phyloP scores from a whole-genome alignment of 441 rosid genomes.

The Gossypium schwendimanii region DNA sequence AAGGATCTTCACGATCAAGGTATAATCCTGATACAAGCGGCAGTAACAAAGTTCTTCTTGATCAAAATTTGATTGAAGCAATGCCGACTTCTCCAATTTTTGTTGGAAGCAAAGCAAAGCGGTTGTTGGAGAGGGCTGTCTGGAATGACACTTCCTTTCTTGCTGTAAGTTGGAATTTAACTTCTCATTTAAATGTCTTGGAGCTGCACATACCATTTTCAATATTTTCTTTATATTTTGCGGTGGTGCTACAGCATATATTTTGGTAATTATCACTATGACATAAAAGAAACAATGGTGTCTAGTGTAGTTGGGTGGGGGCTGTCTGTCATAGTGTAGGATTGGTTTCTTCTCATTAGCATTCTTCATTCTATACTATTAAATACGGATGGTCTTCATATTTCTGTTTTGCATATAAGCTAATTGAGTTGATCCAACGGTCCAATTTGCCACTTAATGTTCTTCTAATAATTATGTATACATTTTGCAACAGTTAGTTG shows the following conservation, averaged over 20 bases:
- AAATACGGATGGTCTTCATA: not conserved
- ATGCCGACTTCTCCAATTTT: slow-evolving; percentile 78
- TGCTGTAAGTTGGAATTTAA: slow-evolving; percentile 40
- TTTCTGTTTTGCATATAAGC: not conserved
- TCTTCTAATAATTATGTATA: slow-evolving; percentile 5
- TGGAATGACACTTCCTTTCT: slow-evolving; percentile 77
- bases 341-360: not conserved
- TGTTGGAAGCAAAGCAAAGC: slow-evolving; percentile 67
- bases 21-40: slow-evolving; percentile 69
- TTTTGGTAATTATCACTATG: not conserved
- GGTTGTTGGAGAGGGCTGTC: slow-evolving; percentile 66
- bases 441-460: not conserved
- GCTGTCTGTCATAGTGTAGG: not conserved
- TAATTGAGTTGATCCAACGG: not conserved
- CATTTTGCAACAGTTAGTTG: slow-evolving; percentile 37
- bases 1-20: slow-evolving; percentile 69
- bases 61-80: slow-evolving; percentile 70
- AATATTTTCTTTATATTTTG: not conserved
- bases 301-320: not conserved
- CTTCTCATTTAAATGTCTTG: not conserved
- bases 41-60: slow-evolving; percentile 59
- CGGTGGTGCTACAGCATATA: not conserved
- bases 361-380: not conserved
- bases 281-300: not conserved
- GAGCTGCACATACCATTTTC: not conserved